Base-by-base conservation (phyloP, 2,329 filamentous ascomycete species). In the Parafenestella ontariensis region DNA sequence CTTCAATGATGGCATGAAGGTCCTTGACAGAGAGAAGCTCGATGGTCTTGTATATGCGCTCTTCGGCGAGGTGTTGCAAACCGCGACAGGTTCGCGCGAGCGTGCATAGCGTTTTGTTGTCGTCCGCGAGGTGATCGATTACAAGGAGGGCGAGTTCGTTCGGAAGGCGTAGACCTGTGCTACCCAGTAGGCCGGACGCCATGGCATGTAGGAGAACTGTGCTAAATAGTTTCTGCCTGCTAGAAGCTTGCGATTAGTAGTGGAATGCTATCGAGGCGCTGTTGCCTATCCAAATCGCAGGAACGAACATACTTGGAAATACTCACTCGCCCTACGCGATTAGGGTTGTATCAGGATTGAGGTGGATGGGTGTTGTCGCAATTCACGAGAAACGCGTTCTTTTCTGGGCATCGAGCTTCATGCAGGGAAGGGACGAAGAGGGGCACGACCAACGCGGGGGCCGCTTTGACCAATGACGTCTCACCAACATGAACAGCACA, bases 31-130 rank as follows among this genome's bases (percentile, higher is more conserved):
- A 68, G 10, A 58, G 50, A 3, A 76, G 59, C 23, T 66, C 56
- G 52, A 76, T 69, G 17, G 54, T 63, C 41, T 60, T 65, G 58
- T 75, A 76, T 9, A 76, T 54, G 42, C 64, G 65, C 44, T 71
- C 67, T 42, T 76, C 72, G 37, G 66, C 59, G 11, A 75, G 58
- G 24, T 59, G 52, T 52, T 74, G 71, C 44, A 75, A 58, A 34
- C 53, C 53, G 13, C 57, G 62, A 52, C 71, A 70, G 24, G 72
- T 73, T 29, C 47, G 65, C 7, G 72, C 72, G 28, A 74, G 70
- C 2, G 45, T 36, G 46, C 64, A 67, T 15, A 76, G 58, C 0
- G 68, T 49, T 18, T 50, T 37, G 20, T 61, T 58, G 47, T 72
- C 68, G 47, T 48, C 45, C 18, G 57, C 46, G 34, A 75, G 65